Conservation (phyloP, 495 filamentous ascomycete species). For the Aspergillus nidulans region DNA sequence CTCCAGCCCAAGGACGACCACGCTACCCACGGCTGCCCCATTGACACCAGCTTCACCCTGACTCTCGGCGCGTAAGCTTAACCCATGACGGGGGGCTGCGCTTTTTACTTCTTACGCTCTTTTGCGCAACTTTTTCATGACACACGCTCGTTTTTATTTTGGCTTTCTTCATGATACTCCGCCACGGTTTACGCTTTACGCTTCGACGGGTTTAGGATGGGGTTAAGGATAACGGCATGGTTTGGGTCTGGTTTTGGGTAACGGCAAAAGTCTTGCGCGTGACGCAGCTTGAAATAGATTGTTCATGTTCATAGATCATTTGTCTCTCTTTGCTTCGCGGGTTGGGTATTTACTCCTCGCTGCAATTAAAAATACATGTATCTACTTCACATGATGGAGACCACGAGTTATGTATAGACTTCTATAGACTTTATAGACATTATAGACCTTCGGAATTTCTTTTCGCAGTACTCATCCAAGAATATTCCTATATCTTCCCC, state of each 20-base stretch:
- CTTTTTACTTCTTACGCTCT: constrained; percentile 2
- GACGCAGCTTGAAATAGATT: not conserved
- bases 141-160: not conserved
- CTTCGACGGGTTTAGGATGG: not conserved
- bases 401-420: not conserved
- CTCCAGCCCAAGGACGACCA: constrained; percentile 39
- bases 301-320: not conserved
- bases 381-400: not conserved
- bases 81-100: not conserved
- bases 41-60: constrained; percentile 37
- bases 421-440: not conserved
- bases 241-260: not conserved
- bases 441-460: too few species aligned
- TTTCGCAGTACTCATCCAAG: too few species aligned
- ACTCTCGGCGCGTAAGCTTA: constrained; percentile 30
- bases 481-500: too few species aligned
- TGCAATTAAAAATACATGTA: not conserved
- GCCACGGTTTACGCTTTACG: constrained; percentile 3
- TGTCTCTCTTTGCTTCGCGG: not conserved
- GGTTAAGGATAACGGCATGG: not conserved
- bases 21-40: constrained; percentile 44
- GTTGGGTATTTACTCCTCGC: not conserved
- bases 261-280: not conserved
- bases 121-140: not conserved
- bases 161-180: constrained; percentile 6